phyloP scores from a whole-genome alignment of 2,329 filamentous ascomycete genomes.

The Xylaria sp. region DNA sequence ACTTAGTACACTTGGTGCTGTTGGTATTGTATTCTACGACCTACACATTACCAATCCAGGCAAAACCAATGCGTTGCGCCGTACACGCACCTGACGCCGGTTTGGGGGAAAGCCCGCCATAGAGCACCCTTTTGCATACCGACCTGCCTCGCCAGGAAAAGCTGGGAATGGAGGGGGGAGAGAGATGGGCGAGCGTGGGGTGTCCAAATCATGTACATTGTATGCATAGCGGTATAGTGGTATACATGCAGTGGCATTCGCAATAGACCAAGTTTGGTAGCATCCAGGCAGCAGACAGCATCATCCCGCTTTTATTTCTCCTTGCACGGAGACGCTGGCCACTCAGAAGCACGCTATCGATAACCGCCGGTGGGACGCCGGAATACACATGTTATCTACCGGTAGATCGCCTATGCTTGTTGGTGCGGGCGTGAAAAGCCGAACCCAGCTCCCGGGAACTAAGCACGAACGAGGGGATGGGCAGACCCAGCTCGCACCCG shows the following conservation, averaged over 20 bases:
- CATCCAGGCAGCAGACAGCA: constrained; percentile 3
- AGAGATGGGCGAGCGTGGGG: constrained; percentile 20
- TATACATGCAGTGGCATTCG: too few relatives aligned
- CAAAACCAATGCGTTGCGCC: constrained; percentile 10
- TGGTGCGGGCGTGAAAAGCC: not conserved
- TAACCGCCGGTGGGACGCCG: not conserved
- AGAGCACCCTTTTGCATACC: constrained; percentile 17
- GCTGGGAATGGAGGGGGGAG: not conserved
- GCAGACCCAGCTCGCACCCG: constrained; percentile 25
- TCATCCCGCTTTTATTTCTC: not conserved
- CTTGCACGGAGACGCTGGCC: too few relatives aligned
- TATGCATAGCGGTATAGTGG: too few relatives aligned
- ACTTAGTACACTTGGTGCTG: too few relatives aligned
- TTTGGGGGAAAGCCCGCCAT: constrained; percentile 25
- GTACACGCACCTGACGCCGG: constrained; percentile 4
- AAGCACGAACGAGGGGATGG: constrained; percentile 15
- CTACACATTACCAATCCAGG: too few relatives aligned
- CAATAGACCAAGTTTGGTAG: constrained; percentile 6
- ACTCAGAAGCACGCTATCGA: not conserved
- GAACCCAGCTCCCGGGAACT: constrained; percentile 26
- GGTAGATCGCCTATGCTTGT: too few relatives aligned
- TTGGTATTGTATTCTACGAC: too few relatives aligned
- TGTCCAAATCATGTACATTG: constrained; percentile 4
- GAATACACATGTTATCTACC: too few relatives aligned
- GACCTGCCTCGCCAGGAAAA: constrained; percentile 35